Conservation (phyloP, 2,329 filamentous ascomycete genomes). For the Beauveria scarabaeidicola region DNA sequence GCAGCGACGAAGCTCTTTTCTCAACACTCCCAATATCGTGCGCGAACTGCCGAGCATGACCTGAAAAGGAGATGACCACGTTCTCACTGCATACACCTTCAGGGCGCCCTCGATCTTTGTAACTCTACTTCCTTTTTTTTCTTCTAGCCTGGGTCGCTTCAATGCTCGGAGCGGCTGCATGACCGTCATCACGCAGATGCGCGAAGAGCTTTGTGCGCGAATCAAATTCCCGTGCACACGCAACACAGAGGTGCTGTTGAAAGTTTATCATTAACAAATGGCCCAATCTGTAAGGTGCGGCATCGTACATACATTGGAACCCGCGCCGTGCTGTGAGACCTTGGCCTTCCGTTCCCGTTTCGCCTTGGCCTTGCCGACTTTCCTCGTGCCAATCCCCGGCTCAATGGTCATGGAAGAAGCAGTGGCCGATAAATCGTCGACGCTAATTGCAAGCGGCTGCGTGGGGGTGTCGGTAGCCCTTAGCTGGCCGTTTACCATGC, state of each 20-base stretch:
- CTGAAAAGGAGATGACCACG: background rate
- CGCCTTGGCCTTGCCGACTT: conserved; percentile 42
- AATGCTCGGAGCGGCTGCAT: conserved; percentile 41
- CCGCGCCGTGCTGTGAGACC: conserved; percentile 23
- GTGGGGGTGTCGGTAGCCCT: background rate
- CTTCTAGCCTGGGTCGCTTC: background rate
- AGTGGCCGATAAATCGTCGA: conserved; percentile 13
- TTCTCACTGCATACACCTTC: background rate
- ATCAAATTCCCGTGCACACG: conserved; percentile 38
- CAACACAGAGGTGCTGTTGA: conserved; percentile 32
- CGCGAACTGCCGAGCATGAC: background rate
- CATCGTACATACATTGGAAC: conserved; percentile 23
- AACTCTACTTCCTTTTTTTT: background rate
- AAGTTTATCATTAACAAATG: background rate
- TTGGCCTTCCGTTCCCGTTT: conserved; percentile 42
- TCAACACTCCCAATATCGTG: background rate
- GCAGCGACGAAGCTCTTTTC: background rate
- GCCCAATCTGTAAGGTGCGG: background rate
- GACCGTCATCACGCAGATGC: conserved; percentile 58
- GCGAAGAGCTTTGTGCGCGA: conserved; percentile 65
- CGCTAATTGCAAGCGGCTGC: background rate
- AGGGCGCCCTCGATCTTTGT: background rate
- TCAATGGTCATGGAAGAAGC: conserved; percentile 20
- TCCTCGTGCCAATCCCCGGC: conserved; percentile 24
- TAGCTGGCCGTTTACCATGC: conserved; percentile 20